Conservation (phyloP, 306 rosid genomes). For the Trifolium fragiferum region DNA sequence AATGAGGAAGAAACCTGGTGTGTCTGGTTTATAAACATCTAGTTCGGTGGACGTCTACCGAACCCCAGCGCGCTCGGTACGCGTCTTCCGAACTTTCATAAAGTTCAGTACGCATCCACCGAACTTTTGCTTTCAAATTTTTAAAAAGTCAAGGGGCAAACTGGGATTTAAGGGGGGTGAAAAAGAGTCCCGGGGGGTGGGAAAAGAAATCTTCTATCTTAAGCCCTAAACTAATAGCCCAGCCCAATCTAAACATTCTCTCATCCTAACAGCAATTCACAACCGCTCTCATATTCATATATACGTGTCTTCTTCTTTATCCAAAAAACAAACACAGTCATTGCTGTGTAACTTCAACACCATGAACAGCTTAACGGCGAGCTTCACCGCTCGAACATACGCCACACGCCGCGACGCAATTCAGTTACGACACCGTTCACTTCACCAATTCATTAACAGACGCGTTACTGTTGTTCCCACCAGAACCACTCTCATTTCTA, state of each 20-base stretch:
- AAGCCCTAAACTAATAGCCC: neutral
- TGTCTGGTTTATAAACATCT: too few species aligned
- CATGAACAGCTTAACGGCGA: constrained; percentile 65
- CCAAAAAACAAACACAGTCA: neutral
- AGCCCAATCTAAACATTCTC: neutral
- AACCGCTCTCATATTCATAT: neutral
- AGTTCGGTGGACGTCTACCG: too few species aligned
- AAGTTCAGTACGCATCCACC: too few species aligned
- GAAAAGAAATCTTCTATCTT: too few species aligned
- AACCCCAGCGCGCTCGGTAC: too few species aligned
- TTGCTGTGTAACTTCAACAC: constrained; percentile 15
- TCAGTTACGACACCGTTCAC: constrained; percentile 47
- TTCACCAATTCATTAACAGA: constrained; percentile 41
- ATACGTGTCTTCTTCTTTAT: constrained; percentile 28
- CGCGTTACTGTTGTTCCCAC: constrained; percentile 50
- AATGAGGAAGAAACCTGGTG: too few species aligned
- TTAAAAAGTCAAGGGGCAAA: too few species aligned
- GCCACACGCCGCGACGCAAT: constrained; percentile 37
- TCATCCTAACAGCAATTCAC: neutral
- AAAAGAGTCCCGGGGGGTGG: too few species aligned
- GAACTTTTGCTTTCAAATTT: too few species aligned
- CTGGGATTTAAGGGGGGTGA: too few species aligned
- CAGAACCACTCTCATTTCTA: constrained; percentile 40
- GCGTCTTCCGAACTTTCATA: too few species aligned
- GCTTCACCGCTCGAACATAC: constrained; percentile 60